A percentile compares a stretch with the other conserved stretches of the same genome.
Evolutionary conservation across 495 filamentous ascomycete species (phyloP).

Genomic region (Aspergillus sclerotiicarbonarius): DNA sequence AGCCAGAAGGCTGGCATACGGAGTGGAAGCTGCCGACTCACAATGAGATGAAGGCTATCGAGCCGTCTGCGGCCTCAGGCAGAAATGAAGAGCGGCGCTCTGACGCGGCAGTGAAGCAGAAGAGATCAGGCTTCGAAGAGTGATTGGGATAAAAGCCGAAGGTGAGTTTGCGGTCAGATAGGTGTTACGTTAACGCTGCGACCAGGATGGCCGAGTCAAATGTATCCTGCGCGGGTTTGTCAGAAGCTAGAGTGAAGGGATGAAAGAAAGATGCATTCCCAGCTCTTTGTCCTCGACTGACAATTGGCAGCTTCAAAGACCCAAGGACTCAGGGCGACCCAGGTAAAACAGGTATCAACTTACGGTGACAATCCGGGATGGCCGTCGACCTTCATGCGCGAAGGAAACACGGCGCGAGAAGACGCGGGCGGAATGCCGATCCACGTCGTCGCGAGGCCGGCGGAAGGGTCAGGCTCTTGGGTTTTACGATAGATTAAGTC

Average conservation of each 20-base stretch:
- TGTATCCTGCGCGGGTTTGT: background rate
- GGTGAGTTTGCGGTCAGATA: background rate
- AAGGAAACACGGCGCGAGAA: background rate
- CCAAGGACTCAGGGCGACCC: background rate
- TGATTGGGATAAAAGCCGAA: background rate
- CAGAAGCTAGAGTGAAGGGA: background rate
- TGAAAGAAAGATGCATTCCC: background rate
- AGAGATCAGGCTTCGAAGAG: background rate
- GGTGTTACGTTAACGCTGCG: background rate
- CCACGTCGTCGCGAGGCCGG: background rate
- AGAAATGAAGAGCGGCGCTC: background rate
- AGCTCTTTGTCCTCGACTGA: background rate
- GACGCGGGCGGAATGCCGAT: background rate
- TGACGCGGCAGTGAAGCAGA: background rate
- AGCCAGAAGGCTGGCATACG: background rate
- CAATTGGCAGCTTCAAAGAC: background rate
- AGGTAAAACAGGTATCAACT: background rate
- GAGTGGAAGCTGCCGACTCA: background rate
- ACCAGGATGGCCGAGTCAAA: background rate
- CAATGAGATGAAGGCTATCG: background rate
- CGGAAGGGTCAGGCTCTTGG: background rate
- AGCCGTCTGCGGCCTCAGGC: background rate
- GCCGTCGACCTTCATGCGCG: background rate
- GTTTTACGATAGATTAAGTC: background rate
- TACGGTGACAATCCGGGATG: background rate